Evolutionary conservation across 352 stramenopile genomes (phyloP).

Genomic region (Phytophthora vignae): DNA sequence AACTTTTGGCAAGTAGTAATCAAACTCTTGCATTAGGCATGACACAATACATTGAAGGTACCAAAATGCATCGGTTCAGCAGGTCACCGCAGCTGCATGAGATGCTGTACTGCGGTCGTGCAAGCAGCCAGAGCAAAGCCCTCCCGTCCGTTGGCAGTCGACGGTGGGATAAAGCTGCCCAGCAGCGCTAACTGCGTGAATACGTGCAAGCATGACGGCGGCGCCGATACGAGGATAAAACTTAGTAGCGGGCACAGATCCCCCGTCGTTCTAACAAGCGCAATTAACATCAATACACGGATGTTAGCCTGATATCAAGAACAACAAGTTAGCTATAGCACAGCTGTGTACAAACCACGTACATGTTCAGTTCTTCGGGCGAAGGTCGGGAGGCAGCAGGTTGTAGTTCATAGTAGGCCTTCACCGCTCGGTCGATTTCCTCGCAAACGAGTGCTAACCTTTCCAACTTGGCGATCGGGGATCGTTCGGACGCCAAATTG

Average conservation of each 20-base stretch:
- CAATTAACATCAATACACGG: neutral
- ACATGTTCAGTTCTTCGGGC: slow-evolving; percentile 51
- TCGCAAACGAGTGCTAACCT: slow-evolving; percentile 53
- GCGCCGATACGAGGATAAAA: slow-evolving; percentile 62
- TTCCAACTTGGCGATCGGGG: slow-evolving; percentile 62
- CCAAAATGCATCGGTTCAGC: too few relatives aligned
- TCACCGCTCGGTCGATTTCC: slow-evolving; percentile 56
- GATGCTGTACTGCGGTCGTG: slow-evolving; percentile 50
- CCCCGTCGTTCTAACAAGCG: slow-evolving; percentile 42
- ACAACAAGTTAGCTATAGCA: too few relatives aligned
- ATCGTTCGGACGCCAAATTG: slow-evolving; percentile 53
- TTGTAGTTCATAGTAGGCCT: slow-evolving; percentile 47
- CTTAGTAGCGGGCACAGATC: slow-evolving; percentile 60
- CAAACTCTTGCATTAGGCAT: too few relatives aligned
- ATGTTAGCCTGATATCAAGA: neutral
- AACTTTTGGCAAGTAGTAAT: too few relatives aligned
- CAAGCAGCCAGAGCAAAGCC: slow-evolving; percentile 68
- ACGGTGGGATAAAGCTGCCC: slow-evolving; percentile 54
- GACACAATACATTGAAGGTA: too few relatives aligned
- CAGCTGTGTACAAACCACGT: slow-evolving; percentile 2
- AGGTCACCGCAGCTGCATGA: slow-evolving; percentile 44
- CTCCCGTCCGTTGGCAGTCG: slow-evolving; percentile 41
- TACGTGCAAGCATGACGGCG: slow-evolving; percentile 51
- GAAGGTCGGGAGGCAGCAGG: slow-evolving; percentile 16
- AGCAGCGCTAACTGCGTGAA: slow-evolving; percentile 72